phyloP scores from a whole-genome alignment of 179 eudicot species.

The Corrigiola litoralis region DNA sequence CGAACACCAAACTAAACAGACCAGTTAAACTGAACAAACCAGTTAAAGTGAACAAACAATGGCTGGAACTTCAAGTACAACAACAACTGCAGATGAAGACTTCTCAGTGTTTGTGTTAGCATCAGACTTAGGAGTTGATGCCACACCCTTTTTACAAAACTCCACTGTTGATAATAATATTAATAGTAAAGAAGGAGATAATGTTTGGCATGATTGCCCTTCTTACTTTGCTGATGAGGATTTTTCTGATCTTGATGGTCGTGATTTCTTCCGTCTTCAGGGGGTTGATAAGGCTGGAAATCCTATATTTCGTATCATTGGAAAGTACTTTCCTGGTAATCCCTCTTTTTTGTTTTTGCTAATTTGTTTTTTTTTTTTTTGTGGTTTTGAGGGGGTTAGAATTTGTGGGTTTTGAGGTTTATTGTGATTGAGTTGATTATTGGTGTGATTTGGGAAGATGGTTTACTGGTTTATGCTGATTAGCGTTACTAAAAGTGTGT shows the following conservation, averaged over 20 bases:
- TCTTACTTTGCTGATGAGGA: constrained; percentile 52
- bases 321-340: constrained; percentile 67
- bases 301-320: constrained; percentile 64
- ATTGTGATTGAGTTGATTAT: background rate
- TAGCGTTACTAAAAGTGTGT: background rate
- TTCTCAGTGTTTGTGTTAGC: constrained; percentile 84
- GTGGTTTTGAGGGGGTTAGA: background rate
- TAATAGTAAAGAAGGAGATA: background rate
- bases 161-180: constrained; percentile 3
- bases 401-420: background rate
- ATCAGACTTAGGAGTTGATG: constrained; percentile 85
- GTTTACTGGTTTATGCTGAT: background rate
- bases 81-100: constrained; percentile 44
- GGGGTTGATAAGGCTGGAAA: constrained; percentile 68
- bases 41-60: background rate
- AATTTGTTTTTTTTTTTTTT: background rate
- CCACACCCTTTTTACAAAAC: constrained; percentile 61
- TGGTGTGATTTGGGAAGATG: background rate
- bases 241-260: constrained; percentile 71
- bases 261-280: constrained; percentile 57
- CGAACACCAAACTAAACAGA: no score
- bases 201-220: constrained; percentile 80
- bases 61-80: background rate
- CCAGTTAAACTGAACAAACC: no score
- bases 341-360: background rate